Conservation (phyloP, 495 filamentous ascomycete genomes). For the Lepraria neglecta region DNA sequence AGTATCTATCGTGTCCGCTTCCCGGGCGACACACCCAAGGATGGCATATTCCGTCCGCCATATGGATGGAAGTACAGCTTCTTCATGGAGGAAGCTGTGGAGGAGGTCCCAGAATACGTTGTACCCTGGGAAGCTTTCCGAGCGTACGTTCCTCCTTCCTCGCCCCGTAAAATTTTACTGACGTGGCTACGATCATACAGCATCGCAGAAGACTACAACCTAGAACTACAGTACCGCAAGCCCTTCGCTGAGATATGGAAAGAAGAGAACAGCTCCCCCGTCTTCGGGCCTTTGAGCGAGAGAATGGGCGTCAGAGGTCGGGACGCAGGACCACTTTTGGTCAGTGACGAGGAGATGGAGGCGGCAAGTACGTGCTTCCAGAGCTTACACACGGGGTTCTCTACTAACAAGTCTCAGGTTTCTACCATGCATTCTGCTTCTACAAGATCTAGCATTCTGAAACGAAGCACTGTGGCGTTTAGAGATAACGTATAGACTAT, state of each 20-base stretch:
- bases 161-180: background rate
- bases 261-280: conserved; percentile 73
- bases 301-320: conserved; percentile 85
- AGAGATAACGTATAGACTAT: background rate
- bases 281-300: conserved; percentile 77
- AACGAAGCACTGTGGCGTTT: background rate
- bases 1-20: conserved; percentile 84
- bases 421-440: conserved; percentile 91
- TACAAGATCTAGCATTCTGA: conserved; percentile 59
- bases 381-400: background rate
- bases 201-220: conserved; percentile 89
- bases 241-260: conserved; percentile 85
- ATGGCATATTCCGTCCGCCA: conserved; percentile 82
- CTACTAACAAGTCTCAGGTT: conserved; percentile 40
- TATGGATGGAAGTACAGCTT: conserved; percentile 98
- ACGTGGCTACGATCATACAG: conserved; percentile 24
- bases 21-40: conserved; percentile 63
- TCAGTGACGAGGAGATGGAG: conserved; percentile 78
- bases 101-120: conserved; percentile 94
- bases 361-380: conserved; percentile 55
- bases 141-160: conserved; percentile 41
- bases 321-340: conserved; percentile 56
- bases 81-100: conserved; percentile 90
- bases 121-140: conserved; percentile 98
- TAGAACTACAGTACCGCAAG: conserved; percentile 88